Base-by-base conservation (phyloP, 2,329 filamentous ascomycete genomes). In the Penicillium decumbens region DNA sequence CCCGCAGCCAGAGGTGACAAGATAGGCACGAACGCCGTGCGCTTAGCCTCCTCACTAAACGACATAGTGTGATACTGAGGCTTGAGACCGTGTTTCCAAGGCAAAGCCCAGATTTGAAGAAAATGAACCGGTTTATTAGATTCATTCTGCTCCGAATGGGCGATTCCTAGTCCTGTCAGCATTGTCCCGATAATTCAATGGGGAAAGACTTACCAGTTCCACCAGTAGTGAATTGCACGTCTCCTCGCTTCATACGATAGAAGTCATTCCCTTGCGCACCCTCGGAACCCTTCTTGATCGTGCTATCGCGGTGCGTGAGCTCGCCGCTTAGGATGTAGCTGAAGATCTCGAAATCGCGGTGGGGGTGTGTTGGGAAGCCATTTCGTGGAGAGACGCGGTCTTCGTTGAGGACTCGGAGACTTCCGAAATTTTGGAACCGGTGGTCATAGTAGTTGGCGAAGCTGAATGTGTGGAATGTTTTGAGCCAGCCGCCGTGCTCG, bases 141-240 rank as follows among this genome's bases (percentile, higher is more conserved):
- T 71, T 93, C 84, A 70, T 92, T 93, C 72, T 85, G 83, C 72
- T 95, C 89, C 6, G 83, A 87, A 69, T 95, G 89, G 1, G 88
- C 81, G 61, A 95, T 84, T 5, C 82, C 81, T 71, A 29, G 13
- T 30, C 25, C 37, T 6, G 33, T 56, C 27, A 43, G 48, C 25
- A 47, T 28, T 4, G 12, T 15, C 53, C 28, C 27, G 25, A 51
- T 57, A 10, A 10, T 15, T 33, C 41, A 43, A 43, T 13, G 40
- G 30, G 18, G 10, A 7, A 18, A 38, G 15, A 58, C 65, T 57
- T 81, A 61, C 83, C 83, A 4, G 82, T 89, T 47, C 89, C 89
- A n/a, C 88, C 89, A 12, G 85, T 90, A 8, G 89, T 95, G 70
- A 95, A 95, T 65, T 95, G 89, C 39, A 95, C 87, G 67, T 95